Evolutionary conservation across 78 protist species (phyloP), one percentile per base, ranked within the genome.

Genomic region (Bodo saltans): DNA sequence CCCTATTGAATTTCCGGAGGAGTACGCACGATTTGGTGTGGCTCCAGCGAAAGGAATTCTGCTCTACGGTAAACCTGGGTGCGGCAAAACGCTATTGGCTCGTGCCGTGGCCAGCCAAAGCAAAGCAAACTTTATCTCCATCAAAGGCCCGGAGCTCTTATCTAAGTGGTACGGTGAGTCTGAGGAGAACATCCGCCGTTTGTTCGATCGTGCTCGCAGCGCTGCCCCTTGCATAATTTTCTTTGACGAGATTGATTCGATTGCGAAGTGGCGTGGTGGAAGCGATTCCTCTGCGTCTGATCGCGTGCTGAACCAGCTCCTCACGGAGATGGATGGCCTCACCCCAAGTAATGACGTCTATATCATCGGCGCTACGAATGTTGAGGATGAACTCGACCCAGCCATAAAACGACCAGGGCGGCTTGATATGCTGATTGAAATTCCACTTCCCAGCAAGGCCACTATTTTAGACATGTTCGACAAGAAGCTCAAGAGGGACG

Each of bases 131-230:
- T 94, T 94, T 74, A 93, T 94, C 87, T 84, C 72, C 73, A 76
- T 87, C 68, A 38, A 85, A 21, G 41, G 93, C 27, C 12, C 93
- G 26, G 82, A 94, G 53, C 85, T 94, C 27, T 69, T 83, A 12
- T 79, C 89, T 52, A 94, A 94, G 87, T 95, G 85, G 80, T 90
- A 91, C 32, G 98, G 98, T 26, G 98, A 95, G n/a, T 60, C 91
- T 0, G 98, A 94, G 72, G 42, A 84, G 53, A 68, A 92, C 28
- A 69, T 79, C 84, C 23, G n/a, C 12, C 12, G 68, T 27, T 79
- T 91, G 52, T 93, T 92, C 25, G 86, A 85, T 4, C 91, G 92
- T 88, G 96, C 96, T 8, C 76, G 94, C 23, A 72, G 34, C 32
- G 87, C 91, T 41, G 93, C 95, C 23, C 96, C 96, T 4, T 68